phyloP scores from a whole-genome alignment of 768 basidiomycete genomes.

The Podaxis pistillaris region DNA sequence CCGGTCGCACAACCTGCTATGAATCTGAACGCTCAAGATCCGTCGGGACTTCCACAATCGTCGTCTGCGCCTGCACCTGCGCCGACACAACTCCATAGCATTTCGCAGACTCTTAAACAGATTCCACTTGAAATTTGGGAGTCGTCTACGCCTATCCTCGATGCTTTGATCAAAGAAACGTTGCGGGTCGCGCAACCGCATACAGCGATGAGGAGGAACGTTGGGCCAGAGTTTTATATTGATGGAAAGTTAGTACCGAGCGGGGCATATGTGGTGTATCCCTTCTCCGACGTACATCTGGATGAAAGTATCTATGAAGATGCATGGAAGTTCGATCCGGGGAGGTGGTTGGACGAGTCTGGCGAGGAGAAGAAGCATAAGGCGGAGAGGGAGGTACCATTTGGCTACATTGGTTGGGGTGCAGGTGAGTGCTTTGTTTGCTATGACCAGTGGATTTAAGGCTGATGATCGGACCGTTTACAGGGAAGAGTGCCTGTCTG shows the following conservation, averaged over 20 bases:
- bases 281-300: constrained; percentile 78
- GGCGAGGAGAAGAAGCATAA: constrained; percentile 27
- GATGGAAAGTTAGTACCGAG: constrained; percentile 68
- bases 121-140: constrained; percentile 75
- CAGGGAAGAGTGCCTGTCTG: constrained; percentile 70
- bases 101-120: constrained; percentile 48
- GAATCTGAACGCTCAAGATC: neutral
- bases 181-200: constrained; percentile 78
- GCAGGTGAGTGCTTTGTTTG: constrained; percentile 52
- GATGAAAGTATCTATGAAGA: constrained; percentile 70
- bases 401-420: constrained; percentile 76
- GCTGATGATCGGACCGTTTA: constrained; percentile 16
- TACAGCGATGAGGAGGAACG: constrained; percentile 76
- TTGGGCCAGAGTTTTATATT: constrained; percentile 70
- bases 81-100: constrained; percentile 19
- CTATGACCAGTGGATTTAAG: constrained; percentile 3
- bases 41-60: neutral
- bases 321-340: constrained; percentile 77
- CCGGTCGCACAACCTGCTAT: neutral
- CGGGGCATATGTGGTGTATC: constrained; percentile 75
- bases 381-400: constrained; percentile 33
- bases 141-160: constrained; percentile 63
- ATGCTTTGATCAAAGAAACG: constrained; percentile 74
- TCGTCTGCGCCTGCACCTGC: neutral
- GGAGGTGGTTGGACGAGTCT: constrained; percentile 26